Percentiles rank a stretch among this genome's conserved stretches.
phyloP scores from a whole-genome alignment of 108 stramenopile genomes.

The Cyclostephanos tholiformis region DNA sequence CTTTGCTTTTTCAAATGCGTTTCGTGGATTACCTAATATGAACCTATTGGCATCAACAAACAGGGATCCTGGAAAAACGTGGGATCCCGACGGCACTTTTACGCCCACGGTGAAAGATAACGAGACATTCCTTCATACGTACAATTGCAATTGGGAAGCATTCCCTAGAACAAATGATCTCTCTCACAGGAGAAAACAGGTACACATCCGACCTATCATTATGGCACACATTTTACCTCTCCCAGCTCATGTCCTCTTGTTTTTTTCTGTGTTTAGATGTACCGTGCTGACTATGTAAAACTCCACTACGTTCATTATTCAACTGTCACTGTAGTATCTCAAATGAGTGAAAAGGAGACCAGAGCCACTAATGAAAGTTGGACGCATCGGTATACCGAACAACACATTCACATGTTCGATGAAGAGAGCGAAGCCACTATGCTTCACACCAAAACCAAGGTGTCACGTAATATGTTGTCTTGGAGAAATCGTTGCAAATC shows the following conservation, averaged over 20 bases:
- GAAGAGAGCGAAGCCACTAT: conserved; percentile 82
- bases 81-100: conserved; percentile 20
- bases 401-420: conserved; percentile 61
- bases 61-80: conserved; percentile 43
- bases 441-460: conserved; percentile 88
- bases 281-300: conserved; percentile 77
- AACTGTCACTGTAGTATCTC: conserved; percentile 70
- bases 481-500: conserved; percentile 58
- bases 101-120: conserved; percentile 58
- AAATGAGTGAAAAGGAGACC: conserved; percentile 58
- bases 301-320: conserved; percentile 89
- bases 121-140: conserved; percentile 76
- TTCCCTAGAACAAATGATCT: conserved; percentile 71
- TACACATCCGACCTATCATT: conserved; percentile 18
- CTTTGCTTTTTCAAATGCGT: neutral
- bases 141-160: conserved; percentile 85
- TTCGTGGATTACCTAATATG: neutral
- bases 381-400: conserved; percentile 52
- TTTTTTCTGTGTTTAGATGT: conserved; percentile 56
- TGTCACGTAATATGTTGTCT: conserved; percentile 61
- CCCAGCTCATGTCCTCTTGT: neutral
- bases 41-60: neutral
- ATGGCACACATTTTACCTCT: neutral
- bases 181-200: conserved; percentile 81
- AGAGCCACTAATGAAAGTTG: conserved; percentile 35